These are phyloP conservation scores for Lasiosphaeria hispida DNA, from an alignment of 495 filamentous ascomycete genomes.

Conservation along the genomic window DNA sequence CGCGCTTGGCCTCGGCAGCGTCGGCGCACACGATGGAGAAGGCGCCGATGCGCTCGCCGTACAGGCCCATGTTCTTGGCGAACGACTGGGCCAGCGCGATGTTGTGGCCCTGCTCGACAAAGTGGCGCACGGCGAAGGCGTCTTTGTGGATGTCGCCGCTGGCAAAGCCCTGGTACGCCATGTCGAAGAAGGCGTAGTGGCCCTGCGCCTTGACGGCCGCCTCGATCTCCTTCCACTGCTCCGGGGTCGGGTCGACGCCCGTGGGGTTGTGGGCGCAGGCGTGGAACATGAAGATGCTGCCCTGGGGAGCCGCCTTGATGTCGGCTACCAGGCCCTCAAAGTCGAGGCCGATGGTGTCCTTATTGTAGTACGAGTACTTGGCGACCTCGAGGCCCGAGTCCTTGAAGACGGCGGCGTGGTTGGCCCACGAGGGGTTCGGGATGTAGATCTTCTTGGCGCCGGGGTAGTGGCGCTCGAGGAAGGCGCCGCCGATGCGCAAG, in stretches of 20 bases:
- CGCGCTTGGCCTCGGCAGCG: slow-evolving; percentile 88
- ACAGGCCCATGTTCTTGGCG: slow-evolving; percentile 99
- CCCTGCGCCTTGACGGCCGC: slow-evolving; percentile 82
- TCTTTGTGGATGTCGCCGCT: slow-evolving; percentile 88
- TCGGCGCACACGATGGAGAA: slow-evolving; percentile 88
- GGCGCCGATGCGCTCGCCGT: slow-evolving; percentile 95
- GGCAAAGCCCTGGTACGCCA: slow-evolving; percentile 99
- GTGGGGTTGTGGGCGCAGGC: slow-evolving; percentile 99
- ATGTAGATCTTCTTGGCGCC: slow-evolving; percentile 91
- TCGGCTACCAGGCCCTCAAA: slow-evolving; percentile 91
- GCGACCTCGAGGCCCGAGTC: slow-evolving; percentile 87
- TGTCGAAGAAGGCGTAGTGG: slow-evolving; percentile 98
- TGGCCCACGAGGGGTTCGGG: slow-evolving; percentile 95
- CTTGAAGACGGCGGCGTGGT: slow-evolving; percentile 94
- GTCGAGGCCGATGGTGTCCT: slow-evolving; percentile 96
- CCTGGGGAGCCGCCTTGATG: slow-evolving; percentile 82
- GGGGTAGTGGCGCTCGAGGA: slow-evolving; percentile 87
- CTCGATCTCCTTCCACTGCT: slow-evolving; percentile 93
- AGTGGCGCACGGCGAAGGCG: slow-evolving; percentile 88
- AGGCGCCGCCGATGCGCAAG: slow-evolving; percentile 89
- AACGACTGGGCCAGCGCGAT: slow-evolving; percentile 90
- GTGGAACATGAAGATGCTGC: slow-evolving; percentile 88
- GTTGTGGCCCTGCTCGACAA: slow-evolving; percentile 87
- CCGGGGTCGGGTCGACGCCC: slow-evolving; percentile 87
- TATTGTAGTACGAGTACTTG: slow-evolving; percentile 98